A percentile compares a stretch with the other conserved stretches of the same genome.
Conservation (phyloP, 768 basidiomycete genomes). For the Kondoa malvinella region DNA sequence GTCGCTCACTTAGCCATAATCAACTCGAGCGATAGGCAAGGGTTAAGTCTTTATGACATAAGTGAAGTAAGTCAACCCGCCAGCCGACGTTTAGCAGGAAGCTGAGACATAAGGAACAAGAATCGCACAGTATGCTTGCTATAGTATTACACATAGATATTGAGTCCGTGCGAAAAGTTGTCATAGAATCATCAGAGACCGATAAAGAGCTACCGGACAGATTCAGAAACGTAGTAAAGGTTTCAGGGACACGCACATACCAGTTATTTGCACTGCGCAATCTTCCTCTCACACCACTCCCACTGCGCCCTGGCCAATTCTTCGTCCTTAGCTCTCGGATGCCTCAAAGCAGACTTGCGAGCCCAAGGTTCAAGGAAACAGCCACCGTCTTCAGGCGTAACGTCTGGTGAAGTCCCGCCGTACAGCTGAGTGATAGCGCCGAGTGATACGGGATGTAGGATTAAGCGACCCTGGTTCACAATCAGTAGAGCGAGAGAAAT, state of each 20-base stretch:
- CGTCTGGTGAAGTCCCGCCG: constrained; percentile 11
- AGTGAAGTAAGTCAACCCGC: too few species aligned
- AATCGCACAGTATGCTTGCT: too few species aligned
- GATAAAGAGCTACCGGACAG: too few species aligned
- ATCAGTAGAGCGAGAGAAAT: background rate
- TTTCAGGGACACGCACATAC: background rate
- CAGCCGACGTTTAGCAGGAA: too few species aligned
- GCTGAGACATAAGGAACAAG: too few species aligned
- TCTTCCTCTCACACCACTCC: background rate
- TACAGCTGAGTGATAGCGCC: constrained; percentile 21
- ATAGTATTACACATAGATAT: too few species aligned
- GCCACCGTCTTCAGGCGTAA: constrained; percentile 2
- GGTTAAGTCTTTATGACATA: too few species aligned
- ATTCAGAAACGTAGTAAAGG: background rate
- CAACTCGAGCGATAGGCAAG: too few species aligned
- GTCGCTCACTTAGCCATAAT: too few species aligned
- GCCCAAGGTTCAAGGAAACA: constrained; percentile 6
- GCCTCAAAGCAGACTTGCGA: background rate
- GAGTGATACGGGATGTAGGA: background rate
- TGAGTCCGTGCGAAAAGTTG: too few species aligned
- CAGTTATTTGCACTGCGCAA: background rate
- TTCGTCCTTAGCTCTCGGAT: background rate
- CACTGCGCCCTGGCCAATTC: background rate
- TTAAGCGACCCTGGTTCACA: background rate
- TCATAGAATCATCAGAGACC: too few species aligned